Percentiles rank a stretch among this genome's conserved stretches.
Evolutionary conservation across 1,284 basidiomycete species (phyloP).

Genomic region (Malassezia furfur): DNA sequence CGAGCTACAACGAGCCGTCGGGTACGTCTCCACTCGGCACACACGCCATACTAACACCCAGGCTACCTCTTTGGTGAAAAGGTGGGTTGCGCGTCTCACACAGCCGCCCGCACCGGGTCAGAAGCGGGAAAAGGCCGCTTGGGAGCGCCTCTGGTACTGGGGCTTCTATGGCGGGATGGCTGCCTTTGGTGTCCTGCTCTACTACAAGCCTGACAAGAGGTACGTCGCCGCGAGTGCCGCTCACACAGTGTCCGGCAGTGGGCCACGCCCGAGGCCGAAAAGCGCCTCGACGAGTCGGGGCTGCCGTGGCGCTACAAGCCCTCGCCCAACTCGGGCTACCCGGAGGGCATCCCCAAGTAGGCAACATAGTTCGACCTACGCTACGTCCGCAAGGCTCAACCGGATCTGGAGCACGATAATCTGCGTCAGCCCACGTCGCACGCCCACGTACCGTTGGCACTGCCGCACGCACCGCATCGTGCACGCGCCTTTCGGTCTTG

Average conservation of each 20-base stretch:
- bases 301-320: slow-evolving; percentile 45
- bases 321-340: slow-evolving; percentile 40
- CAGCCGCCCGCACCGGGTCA: slow-evolving; percentile 57
- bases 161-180: slow-evolving; percentile 76
- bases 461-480: background rate
- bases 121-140: slow-evolving; percentile 73
- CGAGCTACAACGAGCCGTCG: slow-evolving; percentile 41
- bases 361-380: background rate
- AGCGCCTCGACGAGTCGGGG: slow-evolving; percentile 41
- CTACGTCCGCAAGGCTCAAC: background rate
- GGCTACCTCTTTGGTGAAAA: slow-evolving; percentile 44
- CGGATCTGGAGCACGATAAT: slow-evolving; percentile 5
- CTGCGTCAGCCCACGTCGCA: background rate
- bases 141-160: slow-evolving; percentile 54
- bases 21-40: slow-evolving; percentile 12
- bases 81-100: slow-evolving; percentile 20
- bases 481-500: background rate
- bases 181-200: slow-evolving; percentile 64
- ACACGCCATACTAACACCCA: background rate
- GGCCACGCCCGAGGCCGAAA: slow-evolving; percentile 44
- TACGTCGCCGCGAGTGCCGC: slow-evolving; percentile 50
- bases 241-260: slow-evolving; percentile 36
- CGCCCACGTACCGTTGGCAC: slow-evolving; percentile 3
- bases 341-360: slow-evolving; percentile 14
- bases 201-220: slow-evolving; percentile 95